Percentiles rank a stretch among this genome's conserved stretches.
phyloP scores from a whole-genome alignment of 2,329 filamentous ascomycete species.

The Aspergillus pseudoterreus region DNA sequence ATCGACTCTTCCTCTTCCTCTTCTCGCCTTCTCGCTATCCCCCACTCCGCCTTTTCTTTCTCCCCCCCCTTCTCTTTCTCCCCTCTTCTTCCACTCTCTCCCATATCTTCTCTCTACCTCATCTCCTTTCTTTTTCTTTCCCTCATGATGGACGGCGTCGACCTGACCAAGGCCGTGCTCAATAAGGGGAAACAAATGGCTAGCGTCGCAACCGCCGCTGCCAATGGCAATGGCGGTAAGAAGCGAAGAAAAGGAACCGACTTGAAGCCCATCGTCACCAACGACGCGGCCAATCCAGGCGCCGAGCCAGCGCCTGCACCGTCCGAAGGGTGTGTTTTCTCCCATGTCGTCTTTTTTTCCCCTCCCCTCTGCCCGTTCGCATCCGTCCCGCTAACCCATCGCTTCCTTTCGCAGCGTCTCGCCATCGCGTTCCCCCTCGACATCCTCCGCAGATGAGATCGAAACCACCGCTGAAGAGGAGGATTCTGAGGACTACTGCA shows the following conservation, averaged over 20 bases:
- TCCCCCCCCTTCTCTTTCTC: not conserved
- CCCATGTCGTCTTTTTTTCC: not conserved
- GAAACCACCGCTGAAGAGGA: constrained; percentile 97
- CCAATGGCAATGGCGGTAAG: constrained; percentile 58
- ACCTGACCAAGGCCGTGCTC: constrained; percentile 62
- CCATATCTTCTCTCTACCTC: not conserved
- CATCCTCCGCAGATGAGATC: constrained; percentile 74
- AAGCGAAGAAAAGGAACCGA: constrained; percentile 63
- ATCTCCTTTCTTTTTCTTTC: not conserved
- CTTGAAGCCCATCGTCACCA: constrained; percentile 65
- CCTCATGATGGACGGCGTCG: constrained; percentile 58
- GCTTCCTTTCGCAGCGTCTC: constrained; percentile 46
- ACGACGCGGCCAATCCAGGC: constrained; percentile 49
- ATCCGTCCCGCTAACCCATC: constrained; percentile 1
- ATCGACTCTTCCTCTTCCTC: not conserved
- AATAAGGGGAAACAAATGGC: constrained; percentile 65
- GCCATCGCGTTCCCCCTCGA: constrained; percentile 71
- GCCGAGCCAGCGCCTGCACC: constrained; percentile 40
- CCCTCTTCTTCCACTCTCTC: constrained; percentile 1
- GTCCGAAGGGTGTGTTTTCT: constrained; percentile 37
- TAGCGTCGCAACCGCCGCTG: constrained; percentile 41
- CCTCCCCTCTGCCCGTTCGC: not conserved
- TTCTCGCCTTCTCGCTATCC: constrained; percentile 4
- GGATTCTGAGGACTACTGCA: constrained; percentile 98
- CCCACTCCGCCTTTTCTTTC: constrained; percentile 2